phyloP scores from a whole-genome alignment of 2,329 filamentous ascomycete genomes.

The Colletotrichum shisoi region DNA sequence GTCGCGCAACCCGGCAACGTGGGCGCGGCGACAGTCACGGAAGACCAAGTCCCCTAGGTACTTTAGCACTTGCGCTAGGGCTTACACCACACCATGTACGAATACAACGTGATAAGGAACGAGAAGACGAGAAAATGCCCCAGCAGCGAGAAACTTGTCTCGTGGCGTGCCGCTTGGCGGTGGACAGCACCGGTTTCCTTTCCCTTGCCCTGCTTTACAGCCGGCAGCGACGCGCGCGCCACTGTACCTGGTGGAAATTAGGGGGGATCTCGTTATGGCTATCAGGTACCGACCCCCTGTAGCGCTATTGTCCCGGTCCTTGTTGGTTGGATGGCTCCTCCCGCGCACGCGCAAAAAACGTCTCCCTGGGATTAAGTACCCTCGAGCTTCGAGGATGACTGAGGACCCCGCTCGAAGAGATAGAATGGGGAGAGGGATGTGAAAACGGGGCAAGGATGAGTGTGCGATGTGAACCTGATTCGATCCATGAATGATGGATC shows the following conservation, averaged over 20 bases:
- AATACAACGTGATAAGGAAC: slow-evolving; percentile 11
- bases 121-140: neutral
- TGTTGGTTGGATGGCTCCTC: slow-evolving; percentile 5
- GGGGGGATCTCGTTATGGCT: slow-evolving; percentile 20
- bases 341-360: slow-evolving; percentile 3
- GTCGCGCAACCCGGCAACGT: slow-evolving; percentile 34
- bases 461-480: slow-evolving; percentile 3
- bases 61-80: slow-evolving; percentile 28
- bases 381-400: neutral
- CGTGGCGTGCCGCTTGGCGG: slow-evolving; percentile 35
- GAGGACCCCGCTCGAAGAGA: neutral
- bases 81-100: slow-evolving; percentile 12
- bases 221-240: slow-evolving; percentile 33
- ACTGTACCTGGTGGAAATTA: slow-evolving; percentile 39
- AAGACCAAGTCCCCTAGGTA: slow-evolving; percentile 10
- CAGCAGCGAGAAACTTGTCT: neutral
- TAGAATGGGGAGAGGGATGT: neutral
- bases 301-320: slow-evolving; percentile 6
- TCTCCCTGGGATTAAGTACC: slow-evolving; percentile 1
- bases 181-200: slow-evolving; percentile 17
- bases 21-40: slow-evolving; percentile 18
- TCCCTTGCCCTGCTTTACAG: slow-evolving; percentile 15
- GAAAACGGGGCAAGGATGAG: slow-evolving; percentile 23
- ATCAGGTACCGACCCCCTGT: slow-evolving; percentile 5
- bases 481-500: slow-evolving; percentile 9